Conservation (phyloP, 2,329 filamentous ascomycete genomes). For the Lomentospora prolificans region DNA sequence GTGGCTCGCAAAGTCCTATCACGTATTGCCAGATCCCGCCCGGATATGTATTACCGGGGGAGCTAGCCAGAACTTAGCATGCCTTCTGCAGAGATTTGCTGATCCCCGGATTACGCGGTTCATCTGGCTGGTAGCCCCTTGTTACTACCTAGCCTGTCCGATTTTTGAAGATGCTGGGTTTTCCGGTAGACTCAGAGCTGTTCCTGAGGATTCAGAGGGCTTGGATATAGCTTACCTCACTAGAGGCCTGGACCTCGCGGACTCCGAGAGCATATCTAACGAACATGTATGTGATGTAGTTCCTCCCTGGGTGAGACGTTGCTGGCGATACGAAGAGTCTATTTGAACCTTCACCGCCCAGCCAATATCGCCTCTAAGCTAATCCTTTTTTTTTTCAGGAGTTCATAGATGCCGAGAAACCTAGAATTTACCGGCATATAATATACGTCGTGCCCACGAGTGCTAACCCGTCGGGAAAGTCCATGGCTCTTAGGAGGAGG, state of each 20-base stretch:
- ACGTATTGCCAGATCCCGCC: conserved; percentile 29
- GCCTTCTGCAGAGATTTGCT: conserved; percentile 67
- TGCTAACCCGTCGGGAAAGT: conserved; percentile 77
- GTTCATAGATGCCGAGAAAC: not conserved
- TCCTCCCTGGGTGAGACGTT: no score
- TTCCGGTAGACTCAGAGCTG: conserved; percentile 50
- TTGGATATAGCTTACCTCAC: conserved; percentile 51
- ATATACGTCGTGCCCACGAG: conserved; percentile 86
- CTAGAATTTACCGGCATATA: conserved; percentile 74
- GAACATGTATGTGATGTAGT: not conserved
- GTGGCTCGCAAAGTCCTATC: conserved; percentile 61
- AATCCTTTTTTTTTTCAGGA: no score
- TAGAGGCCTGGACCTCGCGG: conserved; percentile 27
- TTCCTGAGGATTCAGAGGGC: conserved; percentile 70
- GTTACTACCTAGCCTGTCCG: conserved; percentile 76
- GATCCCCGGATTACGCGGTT: conserved; percentile 66
- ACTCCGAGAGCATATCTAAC: not conserved
- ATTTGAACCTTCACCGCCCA: no score
- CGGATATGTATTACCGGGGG: conserved; percentile 77
- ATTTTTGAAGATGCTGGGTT: conserved; percentile 80
- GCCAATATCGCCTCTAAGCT: no score
- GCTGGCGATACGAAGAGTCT: no score
- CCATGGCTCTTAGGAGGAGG: conserved; percentile 62
- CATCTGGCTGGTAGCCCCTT: conserved; percentile 73
- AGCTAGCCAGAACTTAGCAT: conserved; percentile 73